Evolutionary conservation across 805 yeast species (phyloP).

Genomic region (Candida tibetensis): DNA sequence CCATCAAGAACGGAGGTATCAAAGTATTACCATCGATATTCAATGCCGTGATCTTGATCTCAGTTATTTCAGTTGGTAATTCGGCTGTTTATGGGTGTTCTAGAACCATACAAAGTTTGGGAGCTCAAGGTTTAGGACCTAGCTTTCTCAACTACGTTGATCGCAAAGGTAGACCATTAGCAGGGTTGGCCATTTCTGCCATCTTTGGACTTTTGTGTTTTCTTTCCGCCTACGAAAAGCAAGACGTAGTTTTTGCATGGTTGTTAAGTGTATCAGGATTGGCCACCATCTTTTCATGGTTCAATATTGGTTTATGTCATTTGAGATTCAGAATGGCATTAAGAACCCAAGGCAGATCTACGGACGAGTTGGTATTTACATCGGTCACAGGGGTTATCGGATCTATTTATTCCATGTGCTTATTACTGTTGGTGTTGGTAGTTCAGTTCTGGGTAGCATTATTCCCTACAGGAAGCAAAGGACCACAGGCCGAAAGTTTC

Average conservation of each 20-base stretch:
- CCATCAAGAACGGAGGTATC: slow-evolving; percentile 27
- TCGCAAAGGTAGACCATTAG: slow-evolving; percentile 17
- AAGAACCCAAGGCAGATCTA: slow-evolving; percentile 21
- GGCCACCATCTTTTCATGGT: slow-evolving; percentile 37
- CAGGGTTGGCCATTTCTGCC: slow-evolving; percentile 12
- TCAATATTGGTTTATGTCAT: slow-evolving; percentile 32
- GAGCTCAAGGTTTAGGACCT: slow-evolving; percentile 17
- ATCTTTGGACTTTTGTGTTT: slow-evolving; percentile 17
- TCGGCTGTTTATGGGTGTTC: slow-evolving; percentile 29
- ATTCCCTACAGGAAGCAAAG: slow-evolving; percentile 18
- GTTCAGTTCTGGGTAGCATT: slow-evolving; percentile 29
- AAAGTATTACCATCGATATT: slow-evolving; percentile 25
- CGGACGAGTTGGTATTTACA: slow-evolving; percentile 20
- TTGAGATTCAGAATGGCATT: slow-evolving; percentile 32
- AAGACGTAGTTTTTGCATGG: slow-evolving; percentile 24
- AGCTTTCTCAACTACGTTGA: slow-evolving; percentile 13
- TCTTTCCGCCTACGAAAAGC: slow-evolving; percentile 13
- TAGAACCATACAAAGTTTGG: slow-evolving; percentile 16
- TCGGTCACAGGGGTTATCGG: slow-evolving; percentile 25
- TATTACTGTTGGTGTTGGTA: slow-evolving; percentile 20
- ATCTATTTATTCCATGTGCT: slow-evolving; percentile 22
- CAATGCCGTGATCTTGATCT: slow-evolving; percentile 26
- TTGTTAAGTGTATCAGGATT: slow-evolving; percentile 34
- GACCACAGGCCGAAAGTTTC: slow-evolving; percentile 19
- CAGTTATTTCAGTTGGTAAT: slow-evolving; percentile 30